Evolutionary conservation across 768 basidiomycete species (phyloP).

Genomic region (Tricholoma flavovirens): DNA sequence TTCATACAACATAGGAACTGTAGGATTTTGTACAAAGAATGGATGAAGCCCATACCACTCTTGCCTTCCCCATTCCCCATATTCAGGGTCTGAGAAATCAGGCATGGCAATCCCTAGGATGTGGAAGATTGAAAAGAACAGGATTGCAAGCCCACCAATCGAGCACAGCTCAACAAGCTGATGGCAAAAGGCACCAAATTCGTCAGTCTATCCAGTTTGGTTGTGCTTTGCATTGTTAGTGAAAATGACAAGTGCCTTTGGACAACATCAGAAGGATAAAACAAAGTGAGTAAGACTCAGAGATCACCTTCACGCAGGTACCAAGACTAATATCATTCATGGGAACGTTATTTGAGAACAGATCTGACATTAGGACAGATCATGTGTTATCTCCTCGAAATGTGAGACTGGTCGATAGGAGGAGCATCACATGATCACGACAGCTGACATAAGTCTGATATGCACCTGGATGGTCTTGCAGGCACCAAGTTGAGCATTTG

Average conservation of each 20-base stretch:
- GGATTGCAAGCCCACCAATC: constrained; percentile 4
- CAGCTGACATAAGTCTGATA: constrained; percentile 9
- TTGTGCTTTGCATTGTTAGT: neutral
- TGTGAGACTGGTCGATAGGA: constrained; percentile 17
- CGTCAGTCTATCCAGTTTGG: constrained; percentile 11
- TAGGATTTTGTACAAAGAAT: neutral
- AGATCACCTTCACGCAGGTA: constrained; percentile 12
- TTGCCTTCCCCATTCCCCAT: constrained; percentile 15
- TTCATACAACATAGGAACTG: constrained; percentile 23
- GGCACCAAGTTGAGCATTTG: neutral
- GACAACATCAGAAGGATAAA: neutral
- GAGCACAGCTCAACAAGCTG: constrained; percentile 19
- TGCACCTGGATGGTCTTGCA: neutral
- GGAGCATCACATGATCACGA: constrained; percentile 26
- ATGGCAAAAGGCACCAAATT: constrained; percentile 22
- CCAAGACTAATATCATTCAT: constrained; percentile 13
- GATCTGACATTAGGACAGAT: neutral
- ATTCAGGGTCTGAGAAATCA: constrained; percentile 6
- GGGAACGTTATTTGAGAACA: neutral
- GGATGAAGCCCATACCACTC: constrained; percentile 18
- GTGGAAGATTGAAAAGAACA: constrained; percentile 18
- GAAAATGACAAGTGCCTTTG: neutral
- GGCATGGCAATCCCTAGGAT: constrained; percentile 7
- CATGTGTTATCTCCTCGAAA: neutral
- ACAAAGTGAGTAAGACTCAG: neutral